These are phyloP conservation scores for Penicillium cinerascens DNA, from an alignment of 495 filamentous ascomycete genomes.

Conservation along the genomic window DNA sequence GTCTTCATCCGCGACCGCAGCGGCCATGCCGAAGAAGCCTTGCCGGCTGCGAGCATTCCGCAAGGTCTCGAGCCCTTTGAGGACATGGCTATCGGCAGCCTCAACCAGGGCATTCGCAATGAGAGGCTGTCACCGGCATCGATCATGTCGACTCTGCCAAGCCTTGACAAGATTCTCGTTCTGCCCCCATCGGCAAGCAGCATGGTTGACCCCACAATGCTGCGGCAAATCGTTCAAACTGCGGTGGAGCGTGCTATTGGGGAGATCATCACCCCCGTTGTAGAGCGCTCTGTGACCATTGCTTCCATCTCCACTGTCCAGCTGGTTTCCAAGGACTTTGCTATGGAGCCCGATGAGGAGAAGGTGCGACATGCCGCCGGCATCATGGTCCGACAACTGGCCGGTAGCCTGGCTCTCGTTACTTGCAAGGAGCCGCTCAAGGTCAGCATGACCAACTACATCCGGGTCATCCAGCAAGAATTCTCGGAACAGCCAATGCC, in stretches of 20 bases:
- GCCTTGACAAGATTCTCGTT: constrained; percentile 67
- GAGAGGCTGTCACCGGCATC: constrained; percentile 69
- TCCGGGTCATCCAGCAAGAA: constrained; percentile 71
- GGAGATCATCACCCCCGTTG: constrained; percentile 95
- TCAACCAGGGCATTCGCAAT: constrained; percentile 63
- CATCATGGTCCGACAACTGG: constrained; percentile 87
- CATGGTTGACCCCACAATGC: constrained; percentile 61
- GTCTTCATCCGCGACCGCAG: constrained; percentile 72
- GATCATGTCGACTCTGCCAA: constrained; percentile 72
- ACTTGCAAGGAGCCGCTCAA: constrained; percentile 96
- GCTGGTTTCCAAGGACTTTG: constrained; percentile 93
- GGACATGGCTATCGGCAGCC: constrained; percentile 67
- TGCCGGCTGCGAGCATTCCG: constrained; percentile 51
- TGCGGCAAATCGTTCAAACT: constrained; percentile 77
- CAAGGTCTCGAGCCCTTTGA: constrained; percentile 76
- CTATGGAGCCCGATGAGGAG: constrained; percentile 85
- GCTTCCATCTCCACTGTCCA: constrained; percentile 92
- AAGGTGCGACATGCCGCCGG: constrained; percentile 78
- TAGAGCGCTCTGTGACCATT: constrained; percentile 95
- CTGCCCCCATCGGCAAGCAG: constrained; percentile 73
- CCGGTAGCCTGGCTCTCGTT: constrained; percentile 90
- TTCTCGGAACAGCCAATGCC: constrained; percentile 71
- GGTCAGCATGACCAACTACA: constrained; percentile 94
- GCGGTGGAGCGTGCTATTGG: constrained; percentile 84
- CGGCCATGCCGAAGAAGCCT: constrained; percentile 55